Evolutionary conservation across 768 basidiomycete genomes (phyloP), one percentile per base, ranked within the genome.

Genomic region (Multifurca ochricompacta): DNA sequence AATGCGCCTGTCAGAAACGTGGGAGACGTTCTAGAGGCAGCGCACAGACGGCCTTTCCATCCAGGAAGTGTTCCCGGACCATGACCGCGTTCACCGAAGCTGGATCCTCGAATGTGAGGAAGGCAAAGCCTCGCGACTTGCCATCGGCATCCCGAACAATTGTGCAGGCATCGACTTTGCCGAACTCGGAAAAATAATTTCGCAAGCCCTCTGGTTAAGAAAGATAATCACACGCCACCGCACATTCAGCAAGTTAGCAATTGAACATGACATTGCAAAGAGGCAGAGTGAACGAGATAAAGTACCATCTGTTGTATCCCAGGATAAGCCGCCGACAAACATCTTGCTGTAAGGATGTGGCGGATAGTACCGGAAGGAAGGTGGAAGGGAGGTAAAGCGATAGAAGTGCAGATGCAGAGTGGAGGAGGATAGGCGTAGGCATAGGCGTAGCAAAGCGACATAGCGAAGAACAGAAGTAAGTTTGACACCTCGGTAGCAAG

Each of bases 251-350:
- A 73, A 74, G 75, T 75, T 72, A 66, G 71, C 60, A 64, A 61
- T 59, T 58, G 62, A 54, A 63, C 50, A 67, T 63, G 58, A 70
- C 64, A 69, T 61, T 61, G 48, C 31, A 40, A 51, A 39, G 3
- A 57, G 32, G 37, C 16, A 47, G 67, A 70, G 65, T 70, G 71
- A 69, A 62, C 63, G 67, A 65, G 51, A 62, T 62, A 45, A 66
- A 65, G 71, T 81, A 99, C 96, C 95, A 79, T 98, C 96, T 69
- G 91, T 95, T 65, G 96, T 98, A 72, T 98, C 95, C 96, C 96
- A 99, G 74, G 98, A 96, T 62, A 99, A 78, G 62, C 96, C 96
- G 59, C 96, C 96, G 68, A 99, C 94, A 72, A 99, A 99, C 96
- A 99, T 99, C 79, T 99, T 99, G 72, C 96, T 97, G 77, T 70